Conservation (phyloP, 306 rosid species). For the Lagenaria siceraria region DNA sequence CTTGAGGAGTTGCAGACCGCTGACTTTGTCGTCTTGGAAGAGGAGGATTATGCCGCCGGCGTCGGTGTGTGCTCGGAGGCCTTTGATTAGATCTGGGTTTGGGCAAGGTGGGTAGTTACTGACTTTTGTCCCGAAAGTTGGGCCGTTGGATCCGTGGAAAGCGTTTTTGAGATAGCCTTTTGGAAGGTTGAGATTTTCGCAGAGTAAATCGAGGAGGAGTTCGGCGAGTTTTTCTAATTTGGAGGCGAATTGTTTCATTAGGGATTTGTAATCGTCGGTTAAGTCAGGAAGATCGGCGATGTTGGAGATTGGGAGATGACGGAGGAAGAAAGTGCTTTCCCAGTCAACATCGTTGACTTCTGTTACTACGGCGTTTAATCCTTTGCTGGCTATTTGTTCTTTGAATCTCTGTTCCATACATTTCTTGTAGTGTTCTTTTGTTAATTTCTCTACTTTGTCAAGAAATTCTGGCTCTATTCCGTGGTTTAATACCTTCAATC, state of each 20-base stretch:
- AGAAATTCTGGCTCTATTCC: conserved; percentile 50
- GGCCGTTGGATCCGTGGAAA: conserved; percentile 68
- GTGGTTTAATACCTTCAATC: conserved; percentile 46
- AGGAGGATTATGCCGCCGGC: conserved; percentile 86
- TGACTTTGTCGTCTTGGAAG: conserved; percentile 82
- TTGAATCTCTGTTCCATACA: conserved; percentile 66
- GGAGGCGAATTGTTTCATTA: conserved; percentile 70
- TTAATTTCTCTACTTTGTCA: conserved; percentile 65
- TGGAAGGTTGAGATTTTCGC: conserved; percentile 81
- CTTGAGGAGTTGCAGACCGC: conserved; percentile 79
- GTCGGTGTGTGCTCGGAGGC: conserved; percentile 88
- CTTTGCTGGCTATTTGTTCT: conserved; percentile 45
- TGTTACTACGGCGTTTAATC: conserved; percentile 36
- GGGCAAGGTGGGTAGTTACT: conserved; percentile 91
- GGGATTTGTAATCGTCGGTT: conserved; percentile 48
- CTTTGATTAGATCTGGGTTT: conserved; percentile 69
- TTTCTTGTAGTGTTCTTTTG: conserved; percentile 64
- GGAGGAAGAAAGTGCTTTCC: conserved; percentile 72
- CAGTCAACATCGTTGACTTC: conserved; percentile 76
- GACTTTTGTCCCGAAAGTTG: conserved; percentile 82
- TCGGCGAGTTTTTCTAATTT: conserved; percentile 60
- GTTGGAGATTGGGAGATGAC: conserved; percentile 69
- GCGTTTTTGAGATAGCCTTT: conserved; percentile 71
- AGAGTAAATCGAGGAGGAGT: conserved; percentile 57
- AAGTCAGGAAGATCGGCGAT: conserved; percentile 59